Evolutionary conservation across 352 stramenopile species (phyloP), one percentile per base, ranked within the genome.

Genomic region (Phytophthora brassicae): DNA sequence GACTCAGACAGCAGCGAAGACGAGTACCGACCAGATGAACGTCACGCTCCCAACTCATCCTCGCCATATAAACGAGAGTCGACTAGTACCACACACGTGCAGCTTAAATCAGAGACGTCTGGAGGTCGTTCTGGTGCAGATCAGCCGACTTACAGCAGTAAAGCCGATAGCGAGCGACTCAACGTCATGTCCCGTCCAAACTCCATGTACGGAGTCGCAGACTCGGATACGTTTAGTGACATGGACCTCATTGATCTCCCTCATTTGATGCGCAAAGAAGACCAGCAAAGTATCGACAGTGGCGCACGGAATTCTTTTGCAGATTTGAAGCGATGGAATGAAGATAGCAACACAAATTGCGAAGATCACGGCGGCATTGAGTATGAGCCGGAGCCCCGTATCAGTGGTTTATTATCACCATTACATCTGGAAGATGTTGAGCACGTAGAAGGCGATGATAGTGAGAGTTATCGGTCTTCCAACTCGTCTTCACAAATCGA

Each of bases 141-240:
- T 59, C 61, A 47, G 6, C 29, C 64, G 1, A 74, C 67, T 8
- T 67, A 72, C 12, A 66, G 51, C 36, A 86, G 75, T 35, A 43
- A 75, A 2, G 58, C 67, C 3, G 77, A 50, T 45, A 81, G 55
- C 19, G 64, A 72, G 0, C n/a, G 52, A 33, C 12, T 53, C 41
- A 58, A 68, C 33, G 42, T 64, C n/a, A 11, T 59, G 17, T 81
- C 65, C 6, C 81, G 72, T 17, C 66, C 60, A 7, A 76, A 84
- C 24, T 84, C 75, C 23, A 74, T 87, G 39, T 81, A 76, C 39
- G 77, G 70, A 45, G 74, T 87, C 23, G 73, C 77, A 23, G 68
- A 78, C 17, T 89, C 74, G 6, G 82, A 92, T 39, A 87, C 82
- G 0, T 92, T 92, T 53, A 92, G 82, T 44, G 82, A 91, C 48